Evolutionary conservation across 2,329 filamentous ascomycete genomes (phyloP).

Genomic region (Tricladium varicosporioides): DNA sequence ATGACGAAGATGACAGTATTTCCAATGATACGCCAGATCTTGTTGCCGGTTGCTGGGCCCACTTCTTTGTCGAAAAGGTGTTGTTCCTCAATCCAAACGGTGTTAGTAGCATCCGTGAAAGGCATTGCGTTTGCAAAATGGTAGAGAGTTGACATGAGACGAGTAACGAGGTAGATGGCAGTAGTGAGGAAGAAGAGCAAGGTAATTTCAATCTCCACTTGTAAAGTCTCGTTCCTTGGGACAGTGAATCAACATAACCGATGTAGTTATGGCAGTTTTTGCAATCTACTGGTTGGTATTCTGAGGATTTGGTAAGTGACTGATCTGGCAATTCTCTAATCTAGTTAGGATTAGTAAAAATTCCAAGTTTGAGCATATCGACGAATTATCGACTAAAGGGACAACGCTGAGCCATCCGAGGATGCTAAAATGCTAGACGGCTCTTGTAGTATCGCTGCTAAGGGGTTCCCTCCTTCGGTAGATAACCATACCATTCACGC

Average conservation of each 20-base stretch:
- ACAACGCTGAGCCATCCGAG: too few species aligned
- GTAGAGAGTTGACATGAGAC: conserved; percentile 19
- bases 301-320: background rate
- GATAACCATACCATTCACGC: background rate
- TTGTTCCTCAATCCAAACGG: conserved; percentile 7
- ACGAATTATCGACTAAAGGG: too few species aligned
- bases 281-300: conserved; percentile 18
- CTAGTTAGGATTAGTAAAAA: conserved; percentile 17
- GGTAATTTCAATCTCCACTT: conserved; percentile 27
- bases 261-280: conserved; percentile 21
- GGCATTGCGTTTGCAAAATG: conserved; percentile 18
- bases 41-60: too few species aligned
- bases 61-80: background rate
- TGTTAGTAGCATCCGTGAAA: conserved; percentile 18
- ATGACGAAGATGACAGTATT: background rate
- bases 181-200: background rate
- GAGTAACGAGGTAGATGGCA: conserved; percentile 12
- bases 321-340: background rate
- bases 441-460: background rate
- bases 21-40: too few species aligned
- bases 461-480: background rate
- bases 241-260: conserved; percentile 25
- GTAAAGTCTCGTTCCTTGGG: conserved; percentile 26
- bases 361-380: too few species aligned
- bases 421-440: too few species aligned